A percentile compares a stretch with the other conserved stretches of the same genome.
phyloP scores from a whole-genome alignment of 2,329 filamentous ascomycete genomes.

The Microdochium bolleyi region DNA sequence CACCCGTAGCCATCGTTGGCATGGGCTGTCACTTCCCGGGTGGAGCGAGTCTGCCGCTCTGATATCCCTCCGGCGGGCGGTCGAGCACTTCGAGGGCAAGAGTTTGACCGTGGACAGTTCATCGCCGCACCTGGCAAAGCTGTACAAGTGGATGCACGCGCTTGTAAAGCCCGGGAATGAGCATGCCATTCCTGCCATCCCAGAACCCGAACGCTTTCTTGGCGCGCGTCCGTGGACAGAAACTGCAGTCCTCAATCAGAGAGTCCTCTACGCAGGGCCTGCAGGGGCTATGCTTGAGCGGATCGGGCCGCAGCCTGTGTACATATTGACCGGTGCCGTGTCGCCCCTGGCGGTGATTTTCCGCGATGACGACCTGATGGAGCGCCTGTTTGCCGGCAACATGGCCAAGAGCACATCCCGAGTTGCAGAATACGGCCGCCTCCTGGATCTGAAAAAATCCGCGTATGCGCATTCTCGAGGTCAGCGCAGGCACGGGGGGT shows the following conservation, averaged over 20 bases:
- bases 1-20: too few species aligned
- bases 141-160: background rate
- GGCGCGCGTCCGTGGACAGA: too few species aligned
- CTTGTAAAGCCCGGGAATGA: background rate
- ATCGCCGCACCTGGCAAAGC: background rate
- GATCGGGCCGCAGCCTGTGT: slow-evolving; percentile 1
- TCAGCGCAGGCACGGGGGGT: slow-evolving; percentile 25
- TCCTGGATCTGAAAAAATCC: slow-evolving; percentile 20
- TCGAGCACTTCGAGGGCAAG: background rate
- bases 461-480: slow-evolving; percentile 24
- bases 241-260: too few species aligned
- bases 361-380: slow-evolving; percentile 4
- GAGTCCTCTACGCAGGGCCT: background rate
- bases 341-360: slow-evolving; percentile 6
- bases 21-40: too few species aligned
- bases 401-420: background rate
- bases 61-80: background rate
- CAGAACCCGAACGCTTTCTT: too few species aligned
- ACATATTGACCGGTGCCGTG: slow-evolving; percentile 1
- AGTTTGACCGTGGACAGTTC: background rate
- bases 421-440: slow-evolving; percentile 11
- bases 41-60: background rate
- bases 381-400: slow-evolving; percentile 2
- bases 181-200: background rate
- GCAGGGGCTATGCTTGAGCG: background rate